Evolutionary conservation across 805 yeast genomes (phyloP), one percentile per base, ranked within the genome.

Genomic region (Saturnispora diversa): DNA sequence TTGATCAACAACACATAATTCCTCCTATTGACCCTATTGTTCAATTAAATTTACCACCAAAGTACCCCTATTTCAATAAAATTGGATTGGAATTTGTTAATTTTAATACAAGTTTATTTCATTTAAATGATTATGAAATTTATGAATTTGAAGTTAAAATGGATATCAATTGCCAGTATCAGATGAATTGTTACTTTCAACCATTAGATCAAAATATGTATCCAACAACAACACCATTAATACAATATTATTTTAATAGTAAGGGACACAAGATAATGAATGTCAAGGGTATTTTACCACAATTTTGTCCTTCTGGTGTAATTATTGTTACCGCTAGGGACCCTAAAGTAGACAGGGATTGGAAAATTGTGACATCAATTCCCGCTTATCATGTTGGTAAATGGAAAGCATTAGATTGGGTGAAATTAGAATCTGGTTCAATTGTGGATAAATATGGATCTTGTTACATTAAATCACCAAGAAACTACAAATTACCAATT

Each of bases 401-500:
- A 33, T 69, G 70, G 52, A 77, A 73, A 50, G 70, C 74, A 10
- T 69, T 77, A 37, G 77, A 77, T 45, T 59, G 64, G 64, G 43
- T 84, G 84, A 13, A 75, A 76, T 15, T 64, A 85, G 39, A 79
- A 13, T 29, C 11, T 29, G 4, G 36, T 27, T 7, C 43, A 37
- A 12, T 31, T 39, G 25, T n/a, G n/a, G n/a, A 42, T 20, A 30
- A 42, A 34, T 25, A 38, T 44, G 45, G 98, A 90, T 56, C 59
- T 86, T 35, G 42, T 16, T 92, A 90, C 59, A 73, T 92, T 43
- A 70, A 75, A 40, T 85, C 82, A 48, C 98, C 98, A 2, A 97
- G 90, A 58, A 74, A 80, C 46, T 73, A 71, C 49, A 68, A 72
- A 43, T 60, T 92, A 35, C 62, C 70, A 7, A 63, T 62, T 11